Evolutionary conservation across 2,329 filamentous ascomycete genomes (phyloP), one percentile per base, ranked within the genome.

Genomic region (Arachnopeziza araneosa): DNA sequence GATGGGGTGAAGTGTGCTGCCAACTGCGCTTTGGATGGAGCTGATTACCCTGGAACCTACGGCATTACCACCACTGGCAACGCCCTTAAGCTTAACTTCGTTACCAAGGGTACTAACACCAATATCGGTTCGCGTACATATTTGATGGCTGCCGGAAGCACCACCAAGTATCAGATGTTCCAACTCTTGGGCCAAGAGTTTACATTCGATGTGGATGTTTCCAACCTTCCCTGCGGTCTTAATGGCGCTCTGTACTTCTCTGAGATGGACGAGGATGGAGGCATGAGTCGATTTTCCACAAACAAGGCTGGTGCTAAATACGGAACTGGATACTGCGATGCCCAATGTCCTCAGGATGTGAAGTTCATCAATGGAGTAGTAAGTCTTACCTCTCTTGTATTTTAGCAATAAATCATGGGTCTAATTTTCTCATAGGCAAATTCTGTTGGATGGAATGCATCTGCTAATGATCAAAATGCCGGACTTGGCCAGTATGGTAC

Each of bases 191-290:
- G 82, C 74, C 81, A 87, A 71, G 87, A 91, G 73, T 86, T 91
- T 75, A 86, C 85, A 59, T 89, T 90, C 64, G 86, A 89, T 60
- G 87, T 90, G 49, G 88, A 91, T 71, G 83, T 89, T 50, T 89
- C 86, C 50, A 81, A 82, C 67, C 77, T 89, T 30, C 82, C 83
- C 63, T 91, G 88, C 70, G 88, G 88, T 64, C 75, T 91, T 61
- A 90, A 91, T 75, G 87, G 87, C 59, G 87, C 87, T 52, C 76
- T 90, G 49, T 90, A 90, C 76, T 80, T 88, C 57, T 76, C 82
- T 23, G 76, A 82, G 69, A 89, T 89, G 86, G 79, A 83, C 24
- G 76, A 78, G 4, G 83, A 87, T 65, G 87, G 88, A 68, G 86
- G 85, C 54, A 64, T 79, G 66, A 68, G 75, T 61, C 78, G 76